A percentile compares a stretch with the other conserved stretches of the same genome.
phyloP scores from a whole-genome alignment of 1,139 yeast genomes.

The Yamadazyma taylorii region DNA sequence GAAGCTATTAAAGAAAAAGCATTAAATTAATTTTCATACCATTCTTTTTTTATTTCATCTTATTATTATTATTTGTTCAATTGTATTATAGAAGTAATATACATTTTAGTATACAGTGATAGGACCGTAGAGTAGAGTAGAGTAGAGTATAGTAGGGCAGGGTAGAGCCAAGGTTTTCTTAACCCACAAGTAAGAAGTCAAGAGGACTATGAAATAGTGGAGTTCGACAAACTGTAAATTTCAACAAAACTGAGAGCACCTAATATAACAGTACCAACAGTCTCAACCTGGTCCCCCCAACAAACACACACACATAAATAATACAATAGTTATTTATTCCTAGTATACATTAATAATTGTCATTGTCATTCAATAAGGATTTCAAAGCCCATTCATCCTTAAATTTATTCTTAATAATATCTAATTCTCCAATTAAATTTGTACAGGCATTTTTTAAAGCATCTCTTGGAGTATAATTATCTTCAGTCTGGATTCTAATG shows the following conservation, averaged over 20 bases:
- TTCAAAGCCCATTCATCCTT: slow-evolving; percentile 92
- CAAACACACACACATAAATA: no score
- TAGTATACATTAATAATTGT: slow-evolving; percentile 27
- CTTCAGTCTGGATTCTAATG: slow-evolving; percentile 92
- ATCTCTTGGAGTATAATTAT: slow-evolving; percentile 87
- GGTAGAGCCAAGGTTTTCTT: no score
- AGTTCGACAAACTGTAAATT: no score
- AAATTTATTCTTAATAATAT: slow-evolving; percentile 71
- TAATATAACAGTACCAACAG: no score
- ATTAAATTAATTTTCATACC: slow-evolving; percentile 13
- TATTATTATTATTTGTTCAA: slow-evolving; percentile 5
- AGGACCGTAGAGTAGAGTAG: background rate
- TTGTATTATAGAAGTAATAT: slow-evolving; percentile 15
- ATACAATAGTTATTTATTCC: background rate
- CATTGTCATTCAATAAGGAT: slow-evolving; percentile 62
- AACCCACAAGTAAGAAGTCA: no score
- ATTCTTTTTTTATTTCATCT: slow-evolving; percentile 1
- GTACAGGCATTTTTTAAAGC: slow-evolving; percentile 91
- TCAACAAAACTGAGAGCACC: no score
- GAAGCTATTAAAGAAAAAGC: slow-evolving; percentile 46
- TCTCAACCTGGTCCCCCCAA: no score
- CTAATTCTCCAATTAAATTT: slow-evolving; percentile 75
- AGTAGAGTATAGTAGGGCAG: no score
- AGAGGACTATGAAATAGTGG: no score
- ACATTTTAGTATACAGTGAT: background rate